Evolutionary conservation across 2,329 filamentous ascomycete species (phyloP), one percentile per base, ranked within the genome.

Genomic region (Thelonectria olida): DNA sequence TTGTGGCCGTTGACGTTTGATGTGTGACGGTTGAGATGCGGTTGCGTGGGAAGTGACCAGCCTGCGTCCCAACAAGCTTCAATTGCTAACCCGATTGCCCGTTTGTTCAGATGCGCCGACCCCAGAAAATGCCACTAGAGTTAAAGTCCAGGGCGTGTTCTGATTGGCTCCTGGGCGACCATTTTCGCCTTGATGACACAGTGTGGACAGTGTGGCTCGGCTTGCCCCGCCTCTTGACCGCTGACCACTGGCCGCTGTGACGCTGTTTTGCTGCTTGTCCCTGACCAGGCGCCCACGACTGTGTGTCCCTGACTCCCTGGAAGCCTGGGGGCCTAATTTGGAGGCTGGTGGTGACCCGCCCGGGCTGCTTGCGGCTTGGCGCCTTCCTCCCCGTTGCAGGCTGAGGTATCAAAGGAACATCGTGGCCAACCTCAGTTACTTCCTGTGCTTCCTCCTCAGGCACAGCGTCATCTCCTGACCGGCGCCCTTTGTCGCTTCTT

Each of bases 381-480:
- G 31, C 36, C 42, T 23, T 17, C 51, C 34, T 44, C 25, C 44
- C 53, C 39, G 41, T 58, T 45, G 64, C 50, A 28, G 34, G 41
- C 54, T 48, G n/a, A n/a, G n/a, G n/a, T n/a, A 61, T 58, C 52
- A 61, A 66, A 66, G 61, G 58, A 58, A 69, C 63, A 71, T 68
- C 68, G 68, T 71, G 66, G 65, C 64, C 52, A 44, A 62, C 20
- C 53, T 36, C 31, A 13, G 31, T 10, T 15, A 34, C 5, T 34
- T 34, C 31, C n/a, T n/a, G n/a, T n/a, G n/a, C n/a, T 66, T 42
- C 41, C 28, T 41, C 22, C 25, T 45, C 5, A 25, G 25, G 25
- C 45, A 54, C 64, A 54, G 58, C 44, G 52, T 68, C 69, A n/a
- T n/a, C n/a, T 72, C 69, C 69, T 71, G 69, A 70, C 58, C 50